Conservation (phyloP, 1,284 basidiomycete species). For the Ganoderma boninense region DNA sequence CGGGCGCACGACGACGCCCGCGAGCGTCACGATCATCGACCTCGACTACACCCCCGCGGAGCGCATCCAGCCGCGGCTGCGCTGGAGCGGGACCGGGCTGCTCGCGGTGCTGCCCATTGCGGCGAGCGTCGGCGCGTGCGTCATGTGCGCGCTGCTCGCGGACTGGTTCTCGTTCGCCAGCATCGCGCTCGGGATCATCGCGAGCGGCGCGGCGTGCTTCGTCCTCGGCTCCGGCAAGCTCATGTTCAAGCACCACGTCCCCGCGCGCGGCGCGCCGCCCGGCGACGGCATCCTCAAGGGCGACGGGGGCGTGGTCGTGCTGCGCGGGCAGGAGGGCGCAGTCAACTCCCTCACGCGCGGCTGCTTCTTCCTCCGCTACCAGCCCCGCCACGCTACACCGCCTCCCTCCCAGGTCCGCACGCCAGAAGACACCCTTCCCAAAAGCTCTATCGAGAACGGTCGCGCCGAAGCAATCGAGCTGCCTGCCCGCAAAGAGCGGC, state of each 20-base stretch:
- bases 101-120: constrained; percentile 16
- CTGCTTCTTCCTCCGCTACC: constrained; percentile 13
- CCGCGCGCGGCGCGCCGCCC: constrained; percentile 2
- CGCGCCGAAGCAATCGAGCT: neutral
- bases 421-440: neutral
- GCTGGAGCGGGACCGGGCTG: constrained; percentile 3
- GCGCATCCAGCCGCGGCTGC: neutral
- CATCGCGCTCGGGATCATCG: constrained; percentile 18
- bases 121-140: constrained; percentile 8
- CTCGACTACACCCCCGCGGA: neutral
- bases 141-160: constrained; percentile 9
- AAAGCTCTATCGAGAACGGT: neutral
- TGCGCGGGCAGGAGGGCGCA: constrained; percentile 17
- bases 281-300: constrained; percentile 18
- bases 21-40: constrained; percentile 11
- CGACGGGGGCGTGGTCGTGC: constrained; percentile 12
- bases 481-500: neutral
- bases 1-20: neutral
- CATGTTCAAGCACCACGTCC: constrained; percentile 7
- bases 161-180: constrained; percentile 20
- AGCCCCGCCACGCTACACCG: neutral
- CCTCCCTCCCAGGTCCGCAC: neutral
- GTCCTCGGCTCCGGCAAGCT: constrained; percentile 20
- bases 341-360: constrained; percentile 20
- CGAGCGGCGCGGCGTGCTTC: constrained; percentile 16